Percentiles rank a stretch among this genome's conserved stretches.
phyloP scores from a whole-genome alignment of 2,329 filamentous ascomycete species.

The Pyrenochaeta sp. region DNA sequence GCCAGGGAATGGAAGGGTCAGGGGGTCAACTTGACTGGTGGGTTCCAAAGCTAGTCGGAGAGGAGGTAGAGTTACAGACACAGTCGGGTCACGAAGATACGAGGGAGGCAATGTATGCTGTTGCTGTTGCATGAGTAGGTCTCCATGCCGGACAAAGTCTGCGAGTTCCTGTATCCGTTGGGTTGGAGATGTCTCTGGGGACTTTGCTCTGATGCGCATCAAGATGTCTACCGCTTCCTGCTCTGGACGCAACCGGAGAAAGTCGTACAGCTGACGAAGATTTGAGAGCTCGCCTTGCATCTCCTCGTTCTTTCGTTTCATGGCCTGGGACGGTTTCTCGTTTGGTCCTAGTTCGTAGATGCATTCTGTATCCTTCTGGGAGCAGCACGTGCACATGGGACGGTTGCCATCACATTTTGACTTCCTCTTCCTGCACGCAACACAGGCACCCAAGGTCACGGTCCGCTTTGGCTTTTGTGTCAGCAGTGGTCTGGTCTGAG shows the following conservation, averaged over 20 bases:
- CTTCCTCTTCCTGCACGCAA: conserved; percentile 43
- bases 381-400: conserved; percentile 40
- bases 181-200: conserved; percentile 22
- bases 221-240: conserved; percentile 40
- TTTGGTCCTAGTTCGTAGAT: conserved; percentile 45
- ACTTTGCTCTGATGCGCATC: conserved; percentile 30
- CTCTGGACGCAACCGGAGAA: conserved; percentile 37
- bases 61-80: conserved; percentile 34
- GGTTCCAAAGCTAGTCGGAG: conserved; percentile 38
- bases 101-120: conserved; percentile 1
- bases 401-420: conserved; percentile 45
- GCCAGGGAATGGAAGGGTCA: conserved; percentile 21
- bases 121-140: conserved; percentile 12
- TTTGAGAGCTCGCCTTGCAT: conserved; percentile 44
- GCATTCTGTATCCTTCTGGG: conserved; percentile 42
- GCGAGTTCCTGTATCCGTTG: conserved; percentile 38
- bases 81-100: conserved; percentile 10
- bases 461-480: conserved; percentile 43
- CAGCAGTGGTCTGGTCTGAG: conserved; percentile 28
- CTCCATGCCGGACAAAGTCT: conserved; percentile 32
- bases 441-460: conserved; percentile 44
- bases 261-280: conserved; percentile 42
- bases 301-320: conserved; percentile 47
- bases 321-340: conserved; percentile 45
- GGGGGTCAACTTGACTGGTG: conserved; percentile 15